These are phyloP conservation scores for Senna tora DNA, from an alignment of 306 rosid genomes.

Conservation along the genomic window DNA sequence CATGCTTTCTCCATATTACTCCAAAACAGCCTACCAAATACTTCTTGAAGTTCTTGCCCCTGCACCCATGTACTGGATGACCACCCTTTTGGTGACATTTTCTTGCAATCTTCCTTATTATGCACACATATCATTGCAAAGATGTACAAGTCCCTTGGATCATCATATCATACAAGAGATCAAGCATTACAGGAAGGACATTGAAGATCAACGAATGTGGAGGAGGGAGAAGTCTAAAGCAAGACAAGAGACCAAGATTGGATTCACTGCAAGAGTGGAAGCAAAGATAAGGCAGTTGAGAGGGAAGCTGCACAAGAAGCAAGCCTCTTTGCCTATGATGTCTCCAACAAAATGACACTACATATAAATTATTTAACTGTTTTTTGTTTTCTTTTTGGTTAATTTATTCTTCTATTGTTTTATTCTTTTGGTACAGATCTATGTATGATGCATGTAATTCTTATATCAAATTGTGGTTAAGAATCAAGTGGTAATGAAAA, in stretches of 20 bases:
- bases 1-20: conserved; percentile 57
- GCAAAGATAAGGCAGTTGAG: conserved; percentile 77
- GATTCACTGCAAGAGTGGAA: conserved; percentile 94
- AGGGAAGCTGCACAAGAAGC: conserved; percentile 79
- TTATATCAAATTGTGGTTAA: conserved; percentile 6
- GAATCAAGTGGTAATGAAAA: conserved; percentile 18
- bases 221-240: conserved; percentile 84
- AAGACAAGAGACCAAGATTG: conserved; percentile 88
- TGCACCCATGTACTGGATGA: conserved; percentile 81
- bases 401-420: conserved; percentile 25
- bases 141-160: conserved; percentile 90
- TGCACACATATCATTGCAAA: conserved; percentile 79
- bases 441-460: conserved; percentile 37
- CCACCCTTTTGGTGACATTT: conserved; percentile 71
- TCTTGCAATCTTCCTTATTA: conserved; percentile 89
- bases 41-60: conserved; percentile 85
- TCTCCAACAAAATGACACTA: conserved; percentile 47
- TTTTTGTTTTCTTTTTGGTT: conserved; percentile 44
- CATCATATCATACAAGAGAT: conserved; percentile 90
- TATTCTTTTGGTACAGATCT: conserved; percentile 27
- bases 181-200: conserved; percentile 78
- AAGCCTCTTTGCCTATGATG: conserved; percentile 31
- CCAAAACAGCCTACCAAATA: conserved; percentile 65
- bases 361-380: conserved; percentile 29
- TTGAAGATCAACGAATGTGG: conserved; percentile 90